Evolutionary conservation across 352 stramenopile genomes (phyloP), one percentile per base, ranked within the genome.

Genomic region (Pythium chondricola): DNA sequence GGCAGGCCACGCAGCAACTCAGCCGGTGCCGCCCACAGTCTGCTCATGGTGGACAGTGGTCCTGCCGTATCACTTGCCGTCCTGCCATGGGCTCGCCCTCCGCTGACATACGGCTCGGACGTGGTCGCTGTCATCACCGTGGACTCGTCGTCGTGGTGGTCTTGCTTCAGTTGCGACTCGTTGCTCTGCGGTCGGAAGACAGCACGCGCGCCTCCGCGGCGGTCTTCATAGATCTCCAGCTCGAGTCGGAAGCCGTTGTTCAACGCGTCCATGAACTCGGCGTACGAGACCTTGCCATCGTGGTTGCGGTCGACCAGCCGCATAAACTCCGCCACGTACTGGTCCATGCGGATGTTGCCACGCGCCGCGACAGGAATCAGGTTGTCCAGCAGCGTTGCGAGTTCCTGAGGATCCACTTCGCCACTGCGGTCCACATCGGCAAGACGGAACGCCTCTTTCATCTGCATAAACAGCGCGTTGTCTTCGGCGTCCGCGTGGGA

Each of bases 261-360:
- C 4, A 91, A 44, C 0, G 76, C 79, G 42, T 87, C 56, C 76
- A 88, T 88, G 52, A 91, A 88, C 53, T 91, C 80, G 0, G 53
- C 42, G 33, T 86, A 86, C 26, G 76, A 79, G 21, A 90, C 64
- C 46, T 77, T 70, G 25, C 74, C 79, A 49, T 83, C 71, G 8
- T 72, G 45, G 39, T 90, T 71, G 36, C 70, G 71, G 54, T 90
- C 79, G 33, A 88, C 79, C 6, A 87, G 51, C 6, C 52, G 27
- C 74, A 91, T 87, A 42, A 91, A 91, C 36, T 88, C 74, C 5
- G 74, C 74, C 13, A 91, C 74, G 21, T 91, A 91, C 33, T 86
- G 60, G 21, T 88, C 72, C 51, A 90, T 74, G 30, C 64, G 62
- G 8, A 71, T 62, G 21, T 69, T 63, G 6, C 70, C 67, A 8